Conservation (phyloP, 176 grass and related monocot genomes). For the Phyllostachys edulis region DNA sequence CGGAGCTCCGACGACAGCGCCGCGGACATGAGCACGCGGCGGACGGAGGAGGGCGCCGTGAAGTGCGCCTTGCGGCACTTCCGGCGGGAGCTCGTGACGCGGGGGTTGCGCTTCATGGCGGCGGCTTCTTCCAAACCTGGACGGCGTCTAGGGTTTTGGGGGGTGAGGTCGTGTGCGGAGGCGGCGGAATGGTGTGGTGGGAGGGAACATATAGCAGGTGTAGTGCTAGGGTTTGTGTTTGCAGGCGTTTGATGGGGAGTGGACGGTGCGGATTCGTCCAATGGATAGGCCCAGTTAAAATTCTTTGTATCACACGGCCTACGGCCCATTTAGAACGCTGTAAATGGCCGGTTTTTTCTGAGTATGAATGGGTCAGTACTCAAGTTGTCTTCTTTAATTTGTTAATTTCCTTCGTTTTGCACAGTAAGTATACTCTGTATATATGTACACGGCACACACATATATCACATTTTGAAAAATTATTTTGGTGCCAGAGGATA, state of each 20-base stretch:
- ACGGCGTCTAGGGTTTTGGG: conserved; percentile 32
- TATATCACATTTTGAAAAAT: too few species aligned
- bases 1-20: conserved; percentile 81
- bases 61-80: conserved; percentile 99
- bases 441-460: too few species aligned
- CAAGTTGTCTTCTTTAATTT: neutral
- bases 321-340: neutral
- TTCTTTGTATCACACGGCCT: neutral
- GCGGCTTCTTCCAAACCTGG: conserved; percentile 23
- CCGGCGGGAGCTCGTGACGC: conserved; percentile 82
- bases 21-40: conserved; percentile 86
- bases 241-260: conserved; percentile 14
- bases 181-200: neutral
- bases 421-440: too few species aligned
- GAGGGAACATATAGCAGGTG: neutral
- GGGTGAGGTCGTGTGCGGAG: conserved; percentile 1
- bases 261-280: neutral
- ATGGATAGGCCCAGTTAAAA: neutral
- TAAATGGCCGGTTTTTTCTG: neutral
- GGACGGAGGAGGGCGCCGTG: conserved; percentile 87
- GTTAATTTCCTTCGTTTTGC: too few species aligned
- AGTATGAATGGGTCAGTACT: neutral
- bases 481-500: too few species aligned
- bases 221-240: neutral
- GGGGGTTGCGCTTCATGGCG: conserved; percentile 80